Percentiles rank a stretch among this genome's conserved stretches.
Conservation (phyloP, 1,284 basidiomycete species). For the Rhodotorula sp. region DNA sequence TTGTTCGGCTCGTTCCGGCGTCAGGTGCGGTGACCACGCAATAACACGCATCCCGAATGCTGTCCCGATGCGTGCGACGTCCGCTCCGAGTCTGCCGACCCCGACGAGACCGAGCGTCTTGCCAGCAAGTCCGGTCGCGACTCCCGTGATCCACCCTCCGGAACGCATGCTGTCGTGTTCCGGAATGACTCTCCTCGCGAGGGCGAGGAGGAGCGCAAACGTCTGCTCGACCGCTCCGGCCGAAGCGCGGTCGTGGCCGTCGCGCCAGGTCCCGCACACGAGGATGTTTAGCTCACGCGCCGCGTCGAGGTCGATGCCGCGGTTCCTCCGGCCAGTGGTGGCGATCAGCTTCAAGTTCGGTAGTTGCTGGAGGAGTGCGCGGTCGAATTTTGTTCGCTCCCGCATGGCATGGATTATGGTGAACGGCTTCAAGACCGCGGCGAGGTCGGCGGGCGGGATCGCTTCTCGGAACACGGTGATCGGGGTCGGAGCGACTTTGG, state of each 20-base stretch:
- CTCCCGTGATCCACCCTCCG: slow-evolving; percentile 60
- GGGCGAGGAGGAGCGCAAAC: slow-evolving; percentile 64
- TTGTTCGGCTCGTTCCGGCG: slow-evolving; percentile 57
- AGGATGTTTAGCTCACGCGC: slow-evolving; percentile 58
- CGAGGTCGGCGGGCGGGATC: slow-evolving; percentile 56
- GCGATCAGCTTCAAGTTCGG: slow-evolving; percentile 62
- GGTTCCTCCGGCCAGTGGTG: slow-evolving; percentile 60
- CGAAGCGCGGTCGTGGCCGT: slow-evolving; percentile 48
- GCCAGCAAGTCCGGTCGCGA: slow-evolving; percentile 59
- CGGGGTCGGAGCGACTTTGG: slow-evolving; percentile 49
- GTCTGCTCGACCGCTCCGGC: slow-evolving; percentile 60
- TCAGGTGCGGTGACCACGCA: slow-evolving; percentile 66
- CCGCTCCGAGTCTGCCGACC: slow-evolving; percentile 59
- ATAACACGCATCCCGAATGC: slow-evolving; percentile 62
- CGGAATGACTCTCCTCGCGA: slow-evolving; percentile 57
- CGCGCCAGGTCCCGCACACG: slow-evolving; percentile 58
- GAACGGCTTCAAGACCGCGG: slow-evolving; percentile 57
- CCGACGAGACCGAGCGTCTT: slow-evolving; percentile 63
- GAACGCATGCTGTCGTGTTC: slow-evolving; percentile 57
- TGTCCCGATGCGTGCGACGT: slow-evolving; percentile 57
- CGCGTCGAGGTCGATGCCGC: slow-evolving; percentile 43
- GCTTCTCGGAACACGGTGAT: slow-evolving; percentile 54
- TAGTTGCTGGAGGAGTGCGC: slow-evolving; percentile 57
- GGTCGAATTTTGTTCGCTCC: slow-evolving; percentile 62
- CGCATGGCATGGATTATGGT: slow-evolving; percentile 66